phyloP scores from a whole-genome alignment of 441 rosid genomes.

The Jatropha multifida region DNA sequence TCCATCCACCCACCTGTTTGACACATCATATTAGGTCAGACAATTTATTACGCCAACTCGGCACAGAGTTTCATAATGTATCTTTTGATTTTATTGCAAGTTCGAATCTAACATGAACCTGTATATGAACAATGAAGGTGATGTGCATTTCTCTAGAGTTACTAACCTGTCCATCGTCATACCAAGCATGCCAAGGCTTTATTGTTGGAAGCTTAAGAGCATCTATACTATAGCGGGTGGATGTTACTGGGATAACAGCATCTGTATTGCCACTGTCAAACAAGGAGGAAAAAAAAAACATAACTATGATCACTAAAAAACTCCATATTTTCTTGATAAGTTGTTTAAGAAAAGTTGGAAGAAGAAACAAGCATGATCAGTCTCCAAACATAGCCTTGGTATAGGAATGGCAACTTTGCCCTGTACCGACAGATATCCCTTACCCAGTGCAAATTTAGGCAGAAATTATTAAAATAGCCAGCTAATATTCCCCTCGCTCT shows the following conservation, averaged over 20 bases:
- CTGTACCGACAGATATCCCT: no score
- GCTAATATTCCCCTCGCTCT: no score
- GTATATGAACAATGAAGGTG: neutral
- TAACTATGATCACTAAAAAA: slow-evolving; percentile 8
- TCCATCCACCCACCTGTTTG: slow-evolving; percentile 97
- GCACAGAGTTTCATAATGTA: neutral
- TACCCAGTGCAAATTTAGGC: no score
- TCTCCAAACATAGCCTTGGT: neutral
- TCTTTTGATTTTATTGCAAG: neutral
- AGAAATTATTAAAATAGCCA: no score
- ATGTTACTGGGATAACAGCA: slow-evolving; percentile 80
- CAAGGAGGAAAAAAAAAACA: neutral
- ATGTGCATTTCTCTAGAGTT: neutral
- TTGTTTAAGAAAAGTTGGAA: no score
- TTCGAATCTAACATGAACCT: neutral
- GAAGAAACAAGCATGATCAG: neutral
- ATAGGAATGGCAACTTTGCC: no score
- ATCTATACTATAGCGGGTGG: slow-evolving; percentile 82
- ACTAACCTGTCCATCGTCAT: slow-evolving; percentile 72
- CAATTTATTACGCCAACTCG: neutral
- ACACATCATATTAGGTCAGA: neutral
- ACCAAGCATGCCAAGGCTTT: slow-evolving; percentile 75
- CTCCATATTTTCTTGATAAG: neutral
- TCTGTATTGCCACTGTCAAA: slow-evolving; percentile 81
- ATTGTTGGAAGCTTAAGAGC: slow-evolving; percentile 70